A percentile compares a stretch with the other conserved stretches of the same genome.
phyloP scores from a whole-genome alignment of 192 early-diverging fungal species.

The Oehlia diaphana region DNA sequence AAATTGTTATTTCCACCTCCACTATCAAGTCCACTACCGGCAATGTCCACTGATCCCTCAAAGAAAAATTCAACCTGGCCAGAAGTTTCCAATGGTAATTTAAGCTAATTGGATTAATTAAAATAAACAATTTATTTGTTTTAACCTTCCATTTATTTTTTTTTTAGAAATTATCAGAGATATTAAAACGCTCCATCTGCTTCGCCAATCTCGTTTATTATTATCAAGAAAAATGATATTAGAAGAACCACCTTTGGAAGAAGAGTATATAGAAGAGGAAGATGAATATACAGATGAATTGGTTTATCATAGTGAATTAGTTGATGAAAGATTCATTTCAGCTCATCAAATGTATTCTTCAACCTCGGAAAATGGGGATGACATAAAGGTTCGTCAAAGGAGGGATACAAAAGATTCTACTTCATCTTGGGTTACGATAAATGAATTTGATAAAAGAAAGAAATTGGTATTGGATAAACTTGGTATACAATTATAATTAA shows the following conservation, averaged over 20 bases:
- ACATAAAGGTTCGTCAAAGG: not conserved
- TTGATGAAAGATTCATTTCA: not conserved
- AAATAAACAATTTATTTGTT: not conserved
- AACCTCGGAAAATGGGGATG: no score
- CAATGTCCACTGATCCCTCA: not conserved
- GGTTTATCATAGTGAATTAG: not conserved
- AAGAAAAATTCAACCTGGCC: not conserved
- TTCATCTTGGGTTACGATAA: not conserved
- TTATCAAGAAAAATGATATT: conserved; percentile 15
- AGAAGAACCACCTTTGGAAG: not conserved
- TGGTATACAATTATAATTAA: not conserved
- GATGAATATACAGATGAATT: not conserved
- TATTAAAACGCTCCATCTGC: conserved; percentile 8
- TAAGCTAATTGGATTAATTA: not conserved
- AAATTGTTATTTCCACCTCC: conserved; percentile 23
- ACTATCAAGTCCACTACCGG: not conserved
- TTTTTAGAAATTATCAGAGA: not conserved
- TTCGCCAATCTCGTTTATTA: conserved; percentile 13
- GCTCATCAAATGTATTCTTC: not conserved
- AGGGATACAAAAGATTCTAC: not conserved
- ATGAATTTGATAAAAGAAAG: conserved; percentile 2
- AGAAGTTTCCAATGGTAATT: not conserved
- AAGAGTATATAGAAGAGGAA: not conserved
- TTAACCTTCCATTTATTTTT: not conserved
- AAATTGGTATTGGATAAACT: not conserved